Conservation (phyloP, 768 basidiomycete genomes). For the Trichaptum fuscoviolaceum region DNA sequence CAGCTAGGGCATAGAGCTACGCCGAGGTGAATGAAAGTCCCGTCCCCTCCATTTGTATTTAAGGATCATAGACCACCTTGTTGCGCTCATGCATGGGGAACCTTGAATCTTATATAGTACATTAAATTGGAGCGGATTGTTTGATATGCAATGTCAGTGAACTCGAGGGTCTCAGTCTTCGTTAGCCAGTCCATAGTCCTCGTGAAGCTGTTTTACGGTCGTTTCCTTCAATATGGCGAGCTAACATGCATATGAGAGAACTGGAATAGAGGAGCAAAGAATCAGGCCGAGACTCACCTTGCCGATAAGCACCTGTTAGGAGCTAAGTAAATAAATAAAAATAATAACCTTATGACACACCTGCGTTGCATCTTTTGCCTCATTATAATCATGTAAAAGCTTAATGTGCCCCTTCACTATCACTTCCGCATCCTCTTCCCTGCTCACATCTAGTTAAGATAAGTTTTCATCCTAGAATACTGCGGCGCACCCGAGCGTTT, state of each 20-base stretch:
- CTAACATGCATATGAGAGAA: slow-evolving; percentile 29
- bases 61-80: too few species aligned
- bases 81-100: too few species aligned
- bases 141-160: neutral
- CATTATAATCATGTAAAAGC: slow-evolving; percentile 71
- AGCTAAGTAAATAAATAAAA: neutral
- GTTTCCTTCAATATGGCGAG: slow-evolving; percentile 65
- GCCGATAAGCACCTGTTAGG: slow-evolving; percentile 66
- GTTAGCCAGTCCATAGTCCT: slow-evolving; percentile 58
- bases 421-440: slow-evolving; percentile 44
- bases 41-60: too few species aligned
- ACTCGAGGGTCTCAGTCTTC: slow-evolving; percentile 37
- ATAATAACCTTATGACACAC: slow-evolving; percentile 24
- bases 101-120: neutral
- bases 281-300: slow-evolving; percentile 40
- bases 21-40: too few species aligned
- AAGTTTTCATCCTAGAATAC: slow-evolving; percentile 5
- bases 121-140: neutral
- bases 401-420: slow-evolving; percentile 66
- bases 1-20: too few species aligned
- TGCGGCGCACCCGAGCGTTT: slow-evolving; percentile 38
- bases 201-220: slow-evolving; percentile 70
- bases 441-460: slow-evolving; percentile 19
- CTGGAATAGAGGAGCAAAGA: slow-evolving; percentile 13
- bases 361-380: slow-evolving; percentile 81